Percentiles rank a stretch among this genome's conserved stretches.
phyloP scores from a whole-genome alignment of 2,329 filamentous ascomycete species.

The Myrmaecium sp. region DNA sequence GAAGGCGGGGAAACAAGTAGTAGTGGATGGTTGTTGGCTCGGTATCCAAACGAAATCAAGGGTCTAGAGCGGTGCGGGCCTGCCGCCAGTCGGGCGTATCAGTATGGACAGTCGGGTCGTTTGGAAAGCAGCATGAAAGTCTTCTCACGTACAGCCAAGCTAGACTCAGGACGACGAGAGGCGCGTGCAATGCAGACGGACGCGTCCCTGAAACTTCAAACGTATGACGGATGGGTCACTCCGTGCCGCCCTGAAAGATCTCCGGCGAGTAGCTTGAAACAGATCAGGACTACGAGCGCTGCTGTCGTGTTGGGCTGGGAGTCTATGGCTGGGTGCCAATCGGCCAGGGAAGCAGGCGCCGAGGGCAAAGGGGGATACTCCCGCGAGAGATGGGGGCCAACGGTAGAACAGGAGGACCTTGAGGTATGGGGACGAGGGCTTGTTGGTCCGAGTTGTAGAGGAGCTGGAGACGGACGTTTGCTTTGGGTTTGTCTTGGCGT shows the following conservation, averaged over 20 bases:
- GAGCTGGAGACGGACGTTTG: too few species aligned
- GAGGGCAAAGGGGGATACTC: background rate
- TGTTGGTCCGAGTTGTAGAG: too few species aligned
- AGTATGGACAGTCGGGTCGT: background rate
- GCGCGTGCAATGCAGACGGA: constrained; percentile 19
- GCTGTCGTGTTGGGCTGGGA: too few species aligned
- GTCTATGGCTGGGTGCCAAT: background rate
- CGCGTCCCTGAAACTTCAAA: constrained; percentile 21
- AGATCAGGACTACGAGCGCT: too few species aligned
- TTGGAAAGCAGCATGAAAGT: background rate
- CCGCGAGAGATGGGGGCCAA: background rate
- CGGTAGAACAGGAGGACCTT: background rate
- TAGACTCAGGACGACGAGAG: constrained; percentile 3
- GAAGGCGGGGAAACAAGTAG: constrained; percentile 1
- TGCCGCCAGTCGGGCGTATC: background rate
- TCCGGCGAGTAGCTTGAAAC: background rate
- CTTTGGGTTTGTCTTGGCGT: too few species aligned
- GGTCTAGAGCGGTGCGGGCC: constrained; percentile 1
- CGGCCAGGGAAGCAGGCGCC: background rate
- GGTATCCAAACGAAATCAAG: constrained; percentile 1
- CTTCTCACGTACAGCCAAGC: background rate
- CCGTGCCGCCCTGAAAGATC: background rate
- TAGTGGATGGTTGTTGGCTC: background rate
- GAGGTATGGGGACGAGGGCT: too few species aligned
- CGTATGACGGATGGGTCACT: constrained; percentile 3